A percentile compares a stretch with the other conserved stretches of the same genome.
These are phyloP conservation scores for Xylariaceae sp. DNA, from an alignment of 2,329 filamentous ascomycete species.

Conservation along the genomic window DNA sequence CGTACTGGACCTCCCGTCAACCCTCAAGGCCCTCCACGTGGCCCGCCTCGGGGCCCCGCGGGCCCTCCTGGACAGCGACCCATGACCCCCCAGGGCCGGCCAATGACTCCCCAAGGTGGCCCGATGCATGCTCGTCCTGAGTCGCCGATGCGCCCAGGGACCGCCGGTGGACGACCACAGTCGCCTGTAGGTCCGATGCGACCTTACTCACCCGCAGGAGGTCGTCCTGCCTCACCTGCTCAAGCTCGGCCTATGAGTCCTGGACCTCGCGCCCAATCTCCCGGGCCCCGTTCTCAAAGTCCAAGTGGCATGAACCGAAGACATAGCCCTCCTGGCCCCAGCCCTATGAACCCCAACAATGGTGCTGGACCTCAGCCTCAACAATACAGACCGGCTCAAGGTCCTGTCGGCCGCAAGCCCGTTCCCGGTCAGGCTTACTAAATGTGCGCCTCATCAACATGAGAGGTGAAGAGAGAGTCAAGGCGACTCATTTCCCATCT, in stretches of 20 bases:
- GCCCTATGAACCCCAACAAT: constrained; percentile 41
- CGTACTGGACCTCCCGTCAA: constrained; percentile 53
- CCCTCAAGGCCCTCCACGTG: constrained; percentile 19
- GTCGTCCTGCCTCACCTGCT: constrained; percentile 18
- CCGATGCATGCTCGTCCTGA: constrained; percentile 30
- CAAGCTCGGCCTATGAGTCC: constrained; percentile 22
- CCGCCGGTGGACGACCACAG: constrained; percentile 20
- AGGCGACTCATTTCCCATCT: background rate
- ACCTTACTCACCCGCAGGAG: constrained; percentile 27
- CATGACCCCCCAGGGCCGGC: constrained; percentile 27
- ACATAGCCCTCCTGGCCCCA: constrained; percentile 40
- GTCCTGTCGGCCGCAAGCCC: constrained; percentile 49
- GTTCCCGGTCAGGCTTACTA: constrained; percentile 52
- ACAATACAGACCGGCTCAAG: constrained; percentile 31
- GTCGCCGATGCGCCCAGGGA: constrained; percentile 30
- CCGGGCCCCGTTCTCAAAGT: constrained; percentile 23
- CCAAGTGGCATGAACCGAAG: constrained; percentile 37
- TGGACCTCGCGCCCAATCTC: constrained; percentile 12
- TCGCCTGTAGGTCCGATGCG: constrained; percentile 29
- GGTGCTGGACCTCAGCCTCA: constrained; percentile 20
- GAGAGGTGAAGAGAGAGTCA: background rate
- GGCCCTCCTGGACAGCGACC: constrained; percentile 33
- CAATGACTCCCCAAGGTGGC: constrained; percentile 27
- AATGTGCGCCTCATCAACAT: background rate
- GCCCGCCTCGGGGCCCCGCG: constrained; percentile 18